phyloP scores from a whole-genome alignment of 2,329 filamentous ascomycete species.

The Colletotrichum cordylinicola region DNA sequence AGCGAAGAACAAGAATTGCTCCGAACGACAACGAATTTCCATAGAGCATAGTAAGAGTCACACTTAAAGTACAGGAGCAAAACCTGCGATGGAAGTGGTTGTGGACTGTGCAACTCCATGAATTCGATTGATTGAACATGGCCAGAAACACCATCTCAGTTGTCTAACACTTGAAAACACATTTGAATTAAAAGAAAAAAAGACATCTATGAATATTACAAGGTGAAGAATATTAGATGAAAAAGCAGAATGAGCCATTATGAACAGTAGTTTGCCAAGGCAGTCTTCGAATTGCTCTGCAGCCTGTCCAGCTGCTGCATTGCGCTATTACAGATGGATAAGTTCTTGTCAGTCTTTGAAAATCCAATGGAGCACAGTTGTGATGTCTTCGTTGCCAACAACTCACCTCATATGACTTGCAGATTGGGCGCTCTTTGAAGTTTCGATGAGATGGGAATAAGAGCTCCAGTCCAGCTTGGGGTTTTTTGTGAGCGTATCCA shows the following conservation, averaged over 20 bases:
- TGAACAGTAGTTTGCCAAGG: neutral
- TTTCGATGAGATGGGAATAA: neutral
- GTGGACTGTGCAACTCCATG: neutral
- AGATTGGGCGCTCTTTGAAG: neutral
- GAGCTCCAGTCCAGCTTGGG: neutral
- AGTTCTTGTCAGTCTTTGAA: neutral
- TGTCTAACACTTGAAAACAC: neutral
- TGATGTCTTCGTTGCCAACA: neutral
- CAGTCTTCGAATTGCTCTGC: neutral
- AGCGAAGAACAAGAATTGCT: neutral
- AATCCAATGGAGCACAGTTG: rapidly evolving
- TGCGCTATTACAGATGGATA: neutral
- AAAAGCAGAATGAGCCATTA: neutral
- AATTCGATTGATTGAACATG: neutral
- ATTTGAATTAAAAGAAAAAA: rapidly evolving
- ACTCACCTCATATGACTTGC: neutral
- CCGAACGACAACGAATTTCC: neutral
- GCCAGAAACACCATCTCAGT: neutral
- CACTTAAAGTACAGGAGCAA: neutral
- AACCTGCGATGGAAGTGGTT: neutral
- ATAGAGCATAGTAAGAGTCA: neutral
- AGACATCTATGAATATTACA: rapidly evolving
- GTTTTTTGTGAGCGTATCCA: neutral
- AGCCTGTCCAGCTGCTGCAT: neutral
- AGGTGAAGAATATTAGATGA: rapidly evolving